A percentile compares a stretch with the other conserved stretches of the same genome.
Evolutionary conservation across 306 rosid genomes (phyloP).

Genomic region (Glycyrrhiza uralensis): DNA sequence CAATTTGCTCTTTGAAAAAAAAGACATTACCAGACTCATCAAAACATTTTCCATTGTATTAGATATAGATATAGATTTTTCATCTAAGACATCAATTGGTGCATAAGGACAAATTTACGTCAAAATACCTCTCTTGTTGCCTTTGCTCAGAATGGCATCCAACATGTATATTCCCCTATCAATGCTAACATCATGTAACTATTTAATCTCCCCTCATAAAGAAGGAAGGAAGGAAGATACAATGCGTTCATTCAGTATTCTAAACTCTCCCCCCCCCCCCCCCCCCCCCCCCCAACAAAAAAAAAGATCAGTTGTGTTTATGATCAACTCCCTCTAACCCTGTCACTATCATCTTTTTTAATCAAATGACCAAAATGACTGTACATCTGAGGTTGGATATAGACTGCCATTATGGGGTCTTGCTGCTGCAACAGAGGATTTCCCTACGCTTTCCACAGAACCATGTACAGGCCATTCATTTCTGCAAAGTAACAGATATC

Average conservation of each 20-base stretch:
- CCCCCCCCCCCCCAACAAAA: slow-evolving; percentile 23
- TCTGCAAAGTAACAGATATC: slow-evolving; percentile 45
- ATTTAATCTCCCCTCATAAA: slow-evolving; percentile 48
- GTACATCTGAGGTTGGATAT: slow-evolving; percentile 62
- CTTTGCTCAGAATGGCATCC: slow-evolving; percentile 31
- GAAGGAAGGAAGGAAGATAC: slow-evolving; percentile 60
- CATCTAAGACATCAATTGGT: slow-evolving; percentile 5
- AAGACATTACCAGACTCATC: too few relatives aligned
- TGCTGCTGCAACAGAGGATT: slow-evolving; percentile 44
- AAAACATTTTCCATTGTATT: too few relatives aligned
- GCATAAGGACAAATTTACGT: background rate
- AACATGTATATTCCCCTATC: slow-evolving; percentile 44
- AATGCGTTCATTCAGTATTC: slow-evolving; percentile 51
- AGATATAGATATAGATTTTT: too few relatives aligned
- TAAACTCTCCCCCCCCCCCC: slow-evolving; percentile 34
- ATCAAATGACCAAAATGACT: slow-evolving; percentile 74
- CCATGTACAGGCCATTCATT: slow-evolving; percentile 63
- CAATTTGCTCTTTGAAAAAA: too few relatives aligned
- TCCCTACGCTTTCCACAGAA: slow-evolving; percentile 51
- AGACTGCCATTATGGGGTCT: slow-evolving; percentile 60
- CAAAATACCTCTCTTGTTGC: slow-evolving; percentile 18
- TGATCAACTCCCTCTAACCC: slow-evolving; percentile 39
- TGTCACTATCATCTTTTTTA: slow-evolving; percentile 36
- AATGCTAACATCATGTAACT: slow-evolving; percentile 40
- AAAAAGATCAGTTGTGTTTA: slow-evolving; percentile 42